Evolutionary conservation across 1,284 basidiomycete genomes (phyloP).

Genomic region (Somion occarium): DNA sequence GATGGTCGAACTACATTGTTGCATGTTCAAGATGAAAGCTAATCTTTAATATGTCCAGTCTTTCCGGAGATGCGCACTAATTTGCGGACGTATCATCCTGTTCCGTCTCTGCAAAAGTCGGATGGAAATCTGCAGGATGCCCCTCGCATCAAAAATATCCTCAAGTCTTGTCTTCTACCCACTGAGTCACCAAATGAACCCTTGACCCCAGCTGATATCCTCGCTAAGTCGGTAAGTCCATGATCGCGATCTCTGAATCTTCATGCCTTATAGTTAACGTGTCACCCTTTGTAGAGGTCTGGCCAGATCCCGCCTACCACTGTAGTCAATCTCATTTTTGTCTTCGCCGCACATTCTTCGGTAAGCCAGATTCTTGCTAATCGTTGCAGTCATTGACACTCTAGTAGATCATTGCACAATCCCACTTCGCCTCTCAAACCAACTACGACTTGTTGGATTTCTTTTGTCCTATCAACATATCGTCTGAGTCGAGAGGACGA

Average conservation of each 20-base stretch:
- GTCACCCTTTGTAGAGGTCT: constrained; percentile 32
- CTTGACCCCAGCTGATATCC: constrained; percentile 24
- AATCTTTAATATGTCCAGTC: constrained; percentile 27
- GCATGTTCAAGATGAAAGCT: too few relatives aligned
- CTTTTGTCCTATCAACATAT: constrained; percentile 56
- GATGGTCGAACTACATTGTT: not conserved
- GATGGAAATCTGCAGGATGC: constrained; percentile 67
- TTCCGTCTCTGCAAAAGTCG: constrained; percentile 63
- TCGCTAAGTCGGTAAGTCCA: constrained; percentile 22
- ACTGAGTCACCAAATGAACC: constrained; percentile 21
- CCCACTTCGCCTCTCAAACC: constrained; percentile 46
- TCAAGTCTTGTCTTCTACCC: constrained; percentile 26
- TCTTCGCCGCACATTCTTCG: constrained; percentile 49
- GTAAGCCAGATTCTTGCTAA: constrained; percentile 31
- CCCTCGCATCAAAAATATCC: constrained; percentile 52
- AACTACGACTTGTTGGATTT: constrained; percentile 60
- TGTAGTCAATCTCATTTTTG: constrained; percentile 57
- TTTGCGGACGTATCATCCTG: constrained; percentile 66
- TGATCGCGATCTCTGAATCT: constrained; percentile 5
- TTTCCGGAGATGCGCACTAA: constrained; percentile 69
- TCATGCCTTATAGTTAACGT: constrained; percentile 10
- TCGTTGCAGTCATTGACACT: too few relatives aligned
- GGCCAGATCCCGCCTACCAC: constrained; percentile 55
- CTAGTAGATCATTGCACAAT: constrained; percentile 46
- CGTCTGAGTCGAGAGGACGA: constrained; percentile 58